These are phyloP conservation scores for Retiboletus flavoniger DNA, from an alignment of 1,284 basidiomycete genomes.

Conservation along the genomic window DNA sequence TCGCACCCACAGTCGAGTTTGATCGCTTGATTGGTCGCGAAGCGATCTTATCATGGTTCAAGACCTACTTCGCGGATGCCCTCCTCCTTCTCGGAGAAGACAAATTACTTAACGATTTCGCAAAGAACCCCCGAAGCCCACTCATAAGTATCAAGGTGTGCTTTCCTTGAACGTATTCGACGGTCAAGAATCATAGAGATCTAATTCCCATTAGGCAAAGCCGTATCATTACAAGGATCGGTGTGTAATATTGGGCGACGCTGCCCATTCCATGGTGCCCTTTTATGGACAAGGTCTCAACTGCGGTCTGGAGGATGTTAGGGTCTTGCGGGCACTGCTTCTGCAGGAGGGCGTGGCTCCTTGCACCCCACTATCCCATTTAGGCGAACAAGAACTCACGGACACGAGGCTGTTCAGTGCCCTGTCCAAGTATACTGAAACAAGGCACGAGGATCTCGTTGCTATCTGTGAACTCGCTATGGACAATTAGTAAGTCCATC, in stretches of 20 bases:
- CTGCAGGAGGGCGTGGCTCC: conserved; percentile 64
- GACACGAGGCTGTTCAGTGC: conserved; percentile 65
- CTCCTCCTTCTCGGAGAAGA: conserved; percentile 81
- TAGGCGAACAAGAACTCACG: conserved; percentile 39
- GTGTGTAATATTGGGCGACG: conserved; percentile 88
- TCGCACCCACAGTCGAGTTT: conserved; percentile 83
- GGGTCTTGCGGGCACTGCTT: conserved; percentile 79
- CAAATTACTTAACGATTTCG: conserved; percentile 73
- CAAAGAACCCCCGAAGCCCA: conserved; percentile 81
- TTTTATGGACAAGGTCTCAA: conserved; percentile 99
- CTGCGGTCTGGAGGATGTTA: conserved; percentile 96
- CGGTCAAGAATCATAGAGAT: conserved; percentile 19
- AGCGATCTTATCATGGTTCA: conserved; percentile 76
- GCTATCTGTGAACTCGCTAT: conserved; percentile 92
- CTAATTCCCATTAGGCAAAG: conserved; percentile 54
- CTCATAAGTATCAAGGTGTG: conserved; percentile 89
- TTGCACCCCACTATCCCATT: conserved; percentile 29
- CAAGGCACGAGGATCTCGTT: conserved; percentile 82
- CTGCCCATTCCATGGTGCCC: conserved; percentile 96
- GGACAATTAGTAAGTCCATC: conserved; percentile 84
- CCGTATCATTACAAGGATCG: conserved; percentile 92
- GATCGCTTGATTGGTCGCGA: conserved; percentile 62
- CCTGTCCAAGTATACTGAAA: conserved; percentile 75
- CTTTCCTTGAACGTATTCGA: conserved; percentile 24
- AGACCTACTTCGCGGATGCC: conserved; percentile 84